phyloP scores from a whole-genome alignment of 2,329 filamentous ascomycete genomes.

The Chrysosporium keratinophilum region DNA sequence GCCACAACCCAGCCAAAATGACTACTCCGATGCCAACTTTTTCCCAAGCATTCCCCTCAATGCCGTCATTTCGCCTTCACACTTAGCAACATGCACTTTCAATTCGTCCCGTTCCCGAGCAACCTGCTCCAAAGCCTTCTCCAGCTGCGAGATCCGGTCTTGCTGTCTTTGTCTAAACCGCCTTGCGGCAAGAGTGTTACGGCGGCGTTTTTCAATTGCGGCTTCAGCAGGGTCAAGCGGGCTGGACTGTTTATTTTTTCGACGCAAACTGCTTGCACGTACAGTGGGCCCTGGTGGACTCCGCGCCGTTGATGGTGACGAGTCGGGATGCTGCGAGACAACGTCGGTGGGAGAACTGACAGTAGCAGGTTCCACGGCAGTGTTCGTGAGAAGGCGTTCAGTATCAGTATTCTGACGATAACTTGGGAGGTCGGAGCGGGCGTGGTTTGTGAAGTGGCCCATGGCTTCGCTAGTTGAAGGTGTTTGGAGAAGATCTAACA shows the following conservation, averaged over 20 bases:
- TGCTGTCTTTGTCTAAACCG: conserved; percentile 62
- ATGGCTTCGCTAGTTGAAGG: not conserved
- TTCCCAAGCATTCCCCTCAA: conserved; percentile 41
- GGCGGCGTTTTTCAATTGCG: conserved; percentile 45
- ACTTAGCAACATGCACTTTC: conserved; percentile 50
- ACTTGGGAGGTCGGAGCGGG: not conserved
- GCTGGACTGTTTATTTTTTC: conserved; percentile 3
- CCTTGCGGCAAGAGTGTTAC: conserved; percentile 61
- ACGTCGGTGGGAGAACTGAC: not conserved
- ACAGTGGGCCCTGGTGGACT: not conserved
- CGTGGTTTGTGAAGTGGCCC: not conserved
- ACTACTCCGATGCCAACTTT: not conserved
- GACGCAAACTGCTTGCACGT: not conserved
- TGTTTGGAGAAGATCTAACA: not conserved
- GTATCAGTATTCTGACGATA: not conserved
- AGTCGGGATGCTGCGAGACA: not conserved
- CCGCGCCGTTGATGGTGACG: conserved; percentile 7
- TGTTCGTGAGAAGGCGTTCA: not conserved
- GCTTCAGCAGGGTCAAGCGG: conserved; percentile 6
- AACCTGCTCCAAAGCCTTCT: conserved; percentile 49
- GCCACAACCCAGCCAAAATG: not conserved
- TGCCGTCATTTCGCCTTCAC: conserved; percentile 55
- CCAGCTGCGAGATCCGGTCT: conserved; percentile 54
- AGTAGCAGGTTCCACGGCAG: not conserved
- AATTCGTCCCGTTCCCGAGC: conserved; percentile 54